These are phyloP conservation scores for Dacryopinax primogenitus DNA, from an alignment of 768 basidiomycete species.

Conservation along the genomic window DNA sequence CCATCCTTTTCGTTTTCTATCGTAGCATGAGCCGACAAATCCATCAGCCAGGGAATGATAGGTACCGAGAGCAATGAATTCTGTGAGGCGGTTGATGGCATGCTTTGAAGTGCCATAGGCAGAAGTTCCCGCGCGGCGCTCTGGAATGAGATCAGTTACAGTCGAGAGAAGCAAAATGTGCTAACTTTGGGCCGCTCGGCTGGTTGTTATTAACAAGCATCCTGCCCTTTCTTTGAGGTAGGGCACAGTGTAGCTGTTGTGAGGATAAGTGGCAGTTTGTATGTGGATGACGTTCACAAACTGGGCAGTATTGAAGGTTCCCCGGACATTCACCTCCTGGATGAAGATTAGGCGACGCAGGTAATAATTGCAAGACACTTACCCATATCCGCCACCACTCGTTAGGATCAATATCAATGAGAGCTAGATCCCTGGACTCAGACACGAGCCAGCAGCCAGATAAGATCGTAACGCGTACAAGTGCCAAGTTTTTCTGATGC, in stretches of 20 bases:
- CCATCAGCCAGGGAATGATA: background rate
- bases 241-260: background rate
- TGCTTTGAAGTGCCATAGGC: slow-evolving; percentile 14
- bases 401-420: slow-evolving; percentile 17
- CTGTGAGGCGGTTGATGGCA: slow-evolving; percentile 10
- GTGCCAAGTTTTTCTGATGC: background rate
- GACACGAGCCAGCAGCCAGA: background rate
- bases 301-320: slow-evolving; percentile 16
- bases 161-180: background rate
- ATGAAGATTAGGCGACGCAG: background rate
- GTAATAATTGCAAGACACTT: background rate
- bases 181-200: background rate
- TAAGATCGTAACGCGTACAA: slow-evolving; percentile 4
- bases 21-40: background rate
- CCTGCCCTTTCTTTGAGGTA: background rate
- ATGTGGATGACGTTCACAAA: background rate
- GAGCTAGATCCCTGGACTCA: background rate
- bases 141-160: background rate
- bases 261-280: background rate
- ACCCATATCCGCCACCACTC: slow-evolving; percentile 21
- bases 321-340: slow-evolving; percentile 21
- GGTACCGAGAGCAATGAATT: slow-evolving; percentile 15
- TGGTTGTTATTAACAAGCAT: background rate
- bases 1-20: background rate
- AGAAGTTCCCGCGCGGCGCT: slow-evolving; percentile 11